Conservation (phyloP, 2,329 filamentous ascomycete genomes). For the Colletotrichum lini region DNA sequence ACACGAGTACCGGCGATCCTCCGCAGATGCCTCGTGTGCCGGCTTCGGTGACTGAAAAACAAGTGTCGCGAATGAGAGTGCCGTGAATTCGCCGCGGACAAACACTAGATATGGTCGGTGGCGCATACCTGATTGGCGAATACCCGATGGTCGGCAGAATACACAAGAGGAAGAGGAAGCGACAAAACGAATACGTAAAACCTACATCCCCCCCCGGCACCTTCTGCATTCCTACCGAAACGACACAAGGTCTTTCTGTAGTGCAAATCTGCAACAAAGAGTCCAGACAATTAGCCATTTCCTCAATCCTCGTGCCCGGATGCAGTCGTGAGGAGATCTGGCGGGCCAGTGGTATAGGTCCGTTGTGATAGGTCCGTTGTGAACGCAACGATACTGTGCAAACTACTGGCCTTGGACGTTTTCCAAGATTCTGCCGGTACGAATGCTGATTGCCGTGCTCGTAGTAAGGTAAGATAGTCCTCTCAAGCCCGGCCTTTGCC, state of each 20-base stretch:
- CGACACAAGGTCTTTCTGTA: neutral
- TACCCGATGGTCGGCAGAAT: neutral
- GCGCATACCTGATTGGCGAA: neutral
- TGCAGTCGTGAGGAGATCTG: too few relatives aligned
- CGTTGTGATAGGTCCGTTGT: neutral
- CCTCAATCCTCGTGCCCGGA: too few relatives aligned
- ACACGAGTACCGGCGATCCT: neutral
- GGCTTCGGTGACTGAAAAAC: neutral
- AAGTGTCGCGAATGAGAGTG: neutral
- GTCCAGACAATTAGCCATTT: too few relatives aligned
- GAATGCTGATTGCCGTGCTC: neutral
- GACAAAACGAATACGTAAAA: neutral
- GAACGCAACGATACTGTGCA: neutral
- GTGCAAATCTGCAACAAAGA: too few relatives aligned
- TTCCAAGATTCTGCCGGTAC: neutral
- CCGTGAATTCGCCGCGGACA: neutral
- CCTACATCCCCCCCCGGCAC: neutral
- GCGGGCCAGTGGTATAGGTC: neutral
- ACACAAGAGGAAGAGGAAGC: neutral
- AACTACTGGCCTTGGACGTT: neutral
- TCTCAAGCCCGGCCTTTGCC: neutral
- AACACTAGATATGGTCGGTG: neutral
- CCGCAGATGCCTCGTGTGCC: neutral
- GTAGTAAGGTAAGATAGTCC: neutral
- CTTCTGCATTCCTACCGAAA: too few relatives aligned